Evolutionary conservation across 2,329 filamentous ascomycete species (phyloP).

Genomic region (Endoconidiophora polonica): DNA sequence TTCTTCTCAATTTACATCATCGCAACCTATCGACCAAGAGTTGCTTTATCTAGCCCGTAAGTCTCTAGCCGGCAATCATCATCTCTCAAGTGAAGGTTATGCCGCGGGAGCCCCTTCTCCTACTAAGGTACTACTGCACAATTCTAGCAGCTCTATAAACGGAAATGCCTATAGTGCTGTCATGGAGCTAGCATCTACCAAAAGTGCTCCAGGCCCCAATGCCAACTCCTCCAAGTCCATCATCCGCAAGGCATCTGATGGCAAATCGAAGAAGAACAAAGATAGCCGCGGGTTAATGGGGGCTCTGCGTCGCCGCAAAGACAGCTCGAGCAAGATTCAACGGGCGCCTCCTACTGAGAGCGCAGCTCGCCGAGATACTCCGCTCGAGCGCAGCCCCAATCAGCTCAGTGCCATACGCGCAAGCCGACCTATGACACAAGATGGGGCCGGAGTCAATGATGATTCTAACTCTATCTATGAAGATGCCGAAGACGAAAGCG

Average conservation of each 20-base stretch:
- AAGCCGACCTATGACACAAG: constrained; percentile 11
- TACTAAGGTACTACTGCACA: constrained; percentile 20
- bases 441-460: not conserved
- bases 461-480: not conserved
- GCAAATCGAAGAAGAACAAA: constrained; percentile 14
- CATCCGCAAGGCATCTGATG: constrained; percentile 16
- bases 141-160: not conserved
- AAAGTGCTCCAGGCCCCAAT: too few relatives aligned
- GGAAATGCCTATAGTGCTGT: not conserved
- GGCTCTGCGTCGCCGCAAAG: constrained; percentile 46
- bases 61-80: not conserved
- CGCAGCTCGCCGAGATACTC: constrained; percentile 44
- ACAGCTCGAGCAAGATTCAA: constrained; percentile 33
- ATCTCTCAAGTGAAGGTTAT: not conserved
- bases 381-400: constrained; percentile 39
- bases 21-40: constrained; percentile 2
- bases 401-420: constrained; percentile 32
- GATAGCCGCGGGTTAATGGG: constrained; percentile 29
- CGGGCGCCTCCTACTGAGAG: constrained; percentile 37
- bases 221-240: not conserved
- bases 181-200: too few relatives aligned
- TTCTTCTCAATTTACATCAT: not conserved
- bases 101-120: constrained; percentile 20
- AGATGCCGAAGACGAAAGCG: not conserved
- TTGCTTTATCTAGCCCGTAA: constrained; percentile 3